Evolutionary conservation across 108 stramenopile genomes (phyloP).

Genomic region (Nitzschia palea): DNA sequence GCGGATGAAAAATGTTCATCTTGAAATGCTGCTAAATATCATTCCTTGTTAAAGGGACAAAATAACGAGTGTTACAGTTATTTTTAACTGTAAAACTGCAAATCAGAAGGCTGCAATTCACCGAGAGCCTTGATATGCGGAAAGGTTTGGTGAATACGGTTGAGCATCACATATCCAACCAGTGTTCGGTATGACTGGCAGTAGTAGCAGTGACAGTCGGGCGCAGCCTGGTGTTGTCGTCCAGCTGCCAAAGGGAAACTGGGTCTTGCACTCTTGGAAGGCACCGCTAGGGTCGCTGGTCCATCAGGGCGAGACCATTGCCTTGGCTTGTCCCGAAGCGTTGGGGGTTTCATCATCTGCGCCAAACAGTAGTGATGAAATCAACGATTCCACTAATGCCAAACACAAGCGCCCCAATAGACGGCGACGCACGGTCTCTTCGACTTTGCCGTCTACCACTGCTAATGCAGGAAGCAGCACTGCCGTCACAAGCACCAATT

Average conservation of each 20-base stretch:
- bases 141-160: too few relatives aligned
- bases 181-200: neutral
- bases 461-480: too few relatives aligned
- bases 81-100: too few relatives aligned
- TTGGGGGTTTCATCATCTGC: neutral
- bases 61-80: too few relatives aligned
- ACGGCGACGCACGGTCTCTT: constrained; percentile 10
- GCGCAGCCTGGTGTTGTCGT: neutral
- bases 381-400: neutral
- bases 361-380: neutral
- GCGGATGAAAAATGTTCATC: too few relatives aligned
- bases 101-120: too few relatives aligned
- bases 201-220: neutral
- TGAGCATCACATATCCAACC: too few relatives aligned
- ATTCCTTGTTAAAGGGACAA: too few relatives aligned
- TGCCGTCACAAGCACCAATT: neutral
- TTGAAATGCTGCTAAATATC: too few relatives aligned
- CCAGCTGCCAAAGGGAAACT: constrained; percentile 17
- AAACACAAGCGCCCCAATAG: constrained; percentile 37
- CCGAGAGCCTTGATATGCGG: too few relatives aligned
- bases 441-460: too few relatives aligned
- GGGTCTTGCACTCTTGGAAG: constrained; percentile 26
- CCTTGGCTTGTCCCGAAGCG: constrained; percentile 13
- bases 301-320: constrained; percentile 39
- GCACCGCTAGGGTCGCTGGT: constrained; percentile 23